phyloP scores from a whole-genome alignment of 352 stramenopile species.

The Globisporangium nagaii region DNA sequence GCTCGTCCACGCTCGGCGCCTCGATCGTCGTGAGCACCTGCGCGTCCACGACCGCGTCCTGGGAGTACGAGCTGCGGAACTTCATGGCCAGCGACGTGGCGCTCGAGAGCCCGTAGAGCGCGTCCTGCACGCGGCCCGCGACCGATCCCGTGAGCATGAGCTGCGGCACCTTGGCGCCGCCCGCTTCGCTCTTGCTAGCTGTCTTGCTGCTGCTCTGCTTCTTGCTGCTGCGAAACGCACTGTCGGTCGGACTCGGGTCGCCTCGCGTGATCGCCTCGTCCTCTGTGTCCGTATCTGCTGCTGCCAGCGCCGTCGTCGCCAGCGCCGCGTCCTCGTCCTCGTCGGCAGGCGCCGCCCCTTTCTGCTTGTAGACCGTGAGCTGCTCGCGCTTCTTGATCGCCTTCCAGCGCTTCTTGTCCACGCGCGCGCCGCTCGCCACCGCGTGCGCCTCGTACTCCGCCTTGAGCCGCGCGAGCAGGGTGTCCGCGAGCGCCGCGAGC shows the following conservation, averaged over 20 bases:
- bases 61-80: constrained; percentile 31
- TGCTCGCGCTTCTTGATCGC: constrained; percentile 59
- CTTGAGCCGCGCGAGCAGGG: constrained; percentile 36
- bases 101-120: constrained; percentile 51
- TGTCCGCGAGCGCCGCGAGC: constrained; percentile 27
- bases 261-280: no score
- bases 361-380: constrained; percentile 50
- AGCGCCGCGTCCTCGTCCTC: background rate
- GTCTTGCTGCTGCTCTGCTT: background rate
- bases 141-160: constrained; percentile 42
- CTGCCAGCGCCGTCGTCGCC: constrained; percentile 12
- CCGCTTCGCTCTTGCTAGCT: background rate
- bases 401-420: constrained; percentile 59
- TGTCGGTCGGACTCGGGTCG: background rate
- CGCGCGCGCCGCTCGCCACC: constrained; percentile 12
- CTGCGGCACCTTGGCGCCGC: constrained; percentile 12
- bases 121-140: constrained; percentile 48
- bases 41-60: constrained; percentile 13
- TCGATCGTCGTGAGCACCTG: constrained; percentile 42
- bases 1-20: constrained; percentile 30
- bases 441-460: constrained; percentile 28
- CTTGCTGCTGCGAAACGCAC: background rate
- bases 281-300: background rate
- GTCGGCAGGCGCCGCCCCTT: constrained; percentile 5
- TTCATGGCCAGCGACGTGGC: constrained; percentile 53